Conservation (phyloP, 345 rosid genomes). For the Brassica cretica region DNA sequence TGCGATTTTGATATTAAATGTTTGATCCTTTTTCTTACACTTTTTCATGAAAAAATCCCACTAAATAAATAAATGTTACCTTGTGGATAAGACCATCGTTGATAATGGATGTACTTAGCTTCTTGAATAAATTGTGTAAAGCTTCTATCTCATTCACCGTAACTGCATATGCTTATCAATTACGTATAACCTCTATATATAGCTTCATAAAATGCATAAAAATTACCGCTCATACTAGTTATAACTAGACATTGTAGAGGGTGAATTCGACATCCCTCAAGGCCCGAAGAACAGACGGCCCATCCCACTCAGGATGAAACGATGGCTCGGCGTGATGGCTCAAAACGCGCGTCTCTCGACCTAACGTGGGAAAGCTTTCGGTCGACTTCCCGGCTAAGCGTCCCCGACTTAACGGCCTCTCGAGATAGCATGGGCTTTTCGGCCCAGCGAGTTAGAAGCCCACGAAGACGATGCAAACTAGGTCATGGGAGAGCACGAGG, state of each 20-base stretch:
- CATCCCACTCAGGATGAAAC: no score
- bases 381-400: no score
- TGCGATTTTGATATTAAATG: neutral
- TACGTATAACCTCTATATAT: neutral
- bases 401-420: no score
- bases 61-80: slow-evolving; percentile 34
- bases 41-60: neutral
- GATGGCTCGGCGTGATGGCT: no score
- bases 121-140: slow-evolving; percentile 57
- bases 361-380: no score
- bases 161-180: slow-evolving; percentile 45
- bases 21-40: neutral
- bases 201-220: slow-evolving; percentile 1
- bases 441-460: no score
- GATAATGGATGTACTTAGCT: slow-evolving; percentile 56
- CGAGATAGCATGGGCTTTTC: no score
- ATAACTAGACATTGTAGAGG: neutral
- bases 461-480: no score
- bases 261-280: no score
- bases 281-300: no score
- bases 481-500: no score
- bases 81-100: slow-evolving; percentile 64
- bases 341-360: no score
- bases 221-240: slow-evolving; percentile 3
- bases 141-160: slow-evolving; percentile 56